Base-by-base conservation (phyloP, 2,329 filamentous ascomycete genomes). In the Drechslerella coelobrocha region DNA sequence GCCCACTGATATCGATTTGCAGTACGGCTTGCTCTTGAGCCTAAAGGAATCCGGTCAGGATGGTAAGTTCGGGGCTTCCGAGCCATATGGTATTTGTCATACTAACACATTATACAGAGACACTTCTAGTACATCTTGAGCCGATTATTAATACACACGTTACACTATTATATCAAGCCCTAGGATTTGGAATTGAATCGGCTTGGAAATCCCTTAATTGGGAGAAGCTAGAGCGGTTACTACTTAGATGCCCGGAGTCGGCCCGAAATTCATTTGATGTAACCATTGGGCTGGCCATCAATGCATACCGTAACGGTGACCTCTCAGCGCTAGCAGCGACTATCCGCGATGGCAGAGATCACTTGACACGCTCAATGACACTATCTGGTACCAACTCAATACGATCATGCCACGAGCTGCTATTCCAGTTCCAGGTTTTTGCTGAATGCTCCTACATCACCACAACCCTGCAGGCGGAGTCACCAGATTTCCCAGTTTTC, bases 11-110 rank as follows among this genome's bases (percentile, higher is more conserved):
- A 78, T 85, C 17, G 89, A 95, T 62, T 84, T 90, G 10, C 92
- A 97, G 77, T 83, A 90, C 62, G 90, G 95, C 75, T 83, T 99
- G 34, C 82, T 99, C 59, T 89, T 88, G 27, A 97, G 94, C 75
- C 82, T 99, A 8, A 92, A 92, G 77, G 92, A 97, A 78, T 96
- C 92, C n/a, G 94, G 93, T 0, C 94, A 97, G 78, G 89, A 97
- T 79, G 90, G 90, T 92, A 81, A 78, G 82, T 63, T n/a, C n/a
- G n/a, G n/a, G n/a, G n/a, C n/a, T n/a, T n/a, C n/a, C 27, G 29
- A 31, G 12, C 29, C 66, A 19, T 68, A 81, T 23, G 24, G 19
- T 24, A 31, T 27, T 48, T 45, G 14, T 27, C 10, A 26, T 17
- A 37, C 39, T 51, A 21, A 63, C 45, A 8, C 9, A 24, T 31